Percentiles rank a stretch among this genome's conserved stretches.
Conservation (phyloP, 805 yeast species). For the Myxozyma kluyveri region DNA sequence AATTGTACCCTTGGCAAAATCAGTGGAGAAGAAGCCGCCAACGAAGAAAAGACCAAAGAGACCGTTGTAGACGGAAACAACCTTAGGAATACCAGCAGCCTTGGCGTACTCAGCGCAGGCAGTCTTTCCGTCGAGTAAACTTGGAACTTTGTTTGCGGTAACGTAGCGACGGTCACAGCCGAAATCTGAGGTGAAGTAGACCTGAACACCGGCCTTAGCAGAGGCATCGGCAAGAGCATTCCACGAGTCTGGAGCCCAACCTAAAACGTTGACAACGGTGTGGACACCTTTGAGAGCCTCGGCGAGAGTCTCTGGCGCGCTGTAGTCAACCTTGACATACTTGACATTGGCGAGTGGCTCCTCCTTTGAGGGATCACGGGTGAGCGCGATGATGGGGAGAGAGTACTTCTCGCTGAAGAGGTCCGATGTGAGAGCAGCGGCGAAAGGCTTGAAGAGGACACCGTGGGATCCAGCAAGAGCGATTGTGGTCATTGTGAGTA, state of each 20-base stretch:
- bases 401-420: constrained; percentile 44
- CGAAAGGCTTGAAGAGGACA: constrained; percentile 48
- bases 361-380: constrained; percentile 42
- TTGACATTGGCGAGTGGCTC: constrained; percentile 9
- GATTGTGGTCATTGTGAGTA: constrained; percentile 32
- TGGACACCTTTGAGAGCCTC: constrained; percentile 48
- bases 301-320: constrained; percentile 31
- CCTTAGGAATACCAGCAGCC: constrained; percentile 31
- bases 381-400: constrained; percentile 52
- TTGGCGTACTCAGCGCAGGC: constrained; percentile 26
- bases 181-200: constrained; percentile 61
- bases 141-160: not conserved
- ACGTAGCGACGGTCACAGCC: constrained; percentile 45
- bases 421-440: constrained; percentile 47
- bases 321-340: constrained; percentile 17
- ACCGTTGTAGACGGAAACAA: constrained; percentile 31
- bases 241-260: constrained; percentile 39
- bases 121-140: constrained; percentile 19
- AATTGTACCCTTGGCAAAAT: constrained; percentile 14
- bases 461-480: constrained; percentile 59
- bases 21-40: constrained; percentile 19
- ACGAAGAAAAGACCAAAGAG: constrained; percentile 26
- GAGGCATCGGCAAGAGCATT: constrained; percentile 41
- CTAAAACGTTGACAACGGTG: constrained; percentile 49
- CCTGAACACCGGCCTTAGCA: constrained; percentile 45